Evolutionary conservation across 2,329 filamentous ascomycete genomes (phyloP).

Genomic region (Fusarium devonianum): DNA sequence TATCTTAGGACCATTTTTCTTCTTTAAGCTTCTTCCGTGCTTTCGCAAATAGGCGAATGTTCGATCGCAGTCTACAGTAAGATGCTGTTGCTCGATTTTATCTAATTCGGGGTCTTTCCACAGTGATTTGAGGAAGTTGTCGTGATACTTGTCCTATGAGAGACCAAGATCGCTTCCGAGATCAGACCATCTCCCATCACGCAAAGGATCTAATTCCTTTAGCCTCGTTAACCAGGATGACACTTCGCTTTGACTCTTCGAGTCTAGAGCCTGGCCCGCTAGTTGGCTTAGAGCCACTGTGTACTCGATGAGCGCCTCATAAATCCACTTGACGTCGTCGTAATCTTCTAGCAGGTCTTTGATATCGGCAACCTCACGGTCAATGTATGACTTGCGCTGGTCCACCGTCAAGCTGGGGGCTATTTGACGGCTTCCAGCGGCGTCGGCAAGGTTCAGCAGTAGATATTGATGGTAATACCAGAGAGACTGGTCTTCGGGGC

Average conservation of each 20-base stretch:
- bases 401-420: slow-evolving; percentile 66
- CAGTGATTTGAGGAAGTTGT: too few species aligned
- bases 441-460: slow-evolving; percentile 70
- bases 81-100: too few species aligned
- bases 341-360: slow-evolving; percentile 70
- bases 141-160: background rate
- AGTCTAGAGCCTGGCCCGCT: slow-evolving; percentile 51
- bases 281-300: slow-evolving; percentile 66
- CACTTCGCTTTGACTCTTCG: slow-evolving; percentile 55
- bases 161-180: slow-evolving; percentile 57
- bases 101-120: too few species aligned
- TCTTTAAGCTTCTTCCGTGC: background rate
- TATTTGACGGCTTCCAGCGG: slow-evolving; percentile 62
- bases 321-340: slow-evolving; percentile 77
- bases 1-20: slow-evolving; percentile 2
- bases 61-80: too few species aligned
- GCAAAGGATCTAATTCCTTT: slow-evolving; percentile 74
- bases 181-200: slow-evolving; percentile 78
- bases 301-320: slow-evolving; percentile 83
- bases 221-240: slow-evolving; percentile 69
- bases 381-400: slow-evolving; percentile 71
- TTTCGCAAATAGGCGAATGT: background rate
- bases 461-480: slow-evolving; percentile 98
- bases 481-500: slow-evolving; percentile 91
- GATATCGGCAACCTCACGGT: slow-evolving; percentile 76